phyloP scores from a whole-genome alignment of 2,329 filamentous ascomycete species.

The Cercospora brassicicola region DNA sequence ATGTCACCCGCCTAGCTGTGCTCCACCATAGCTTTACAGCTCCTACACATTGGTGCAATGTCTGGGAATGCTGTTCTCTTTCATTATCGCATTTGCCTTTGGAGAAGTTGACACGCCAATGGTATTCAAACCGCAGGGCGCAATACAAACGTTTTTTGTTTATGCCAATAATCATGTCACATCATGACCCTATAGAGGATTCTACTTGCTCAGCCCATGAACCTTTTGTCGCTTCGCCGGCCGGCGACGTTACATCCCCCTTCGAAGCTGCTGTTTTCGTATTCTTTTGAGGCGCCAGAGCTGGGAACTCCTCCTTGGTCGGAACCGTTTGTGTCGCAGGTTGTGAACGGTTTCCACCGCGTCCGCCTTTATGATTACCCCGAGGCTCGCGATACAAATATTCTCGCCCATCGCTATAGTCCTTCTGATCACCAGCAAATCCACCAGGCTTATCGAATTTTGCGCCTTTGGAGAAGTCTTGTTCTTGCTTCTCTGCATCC shows the following conservation, averaged over 20 bases:
- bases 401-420: slow-evolving; percentile 38
- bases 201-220: slow-evolving; percentile 52
- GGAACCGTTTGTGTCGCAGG: slow-evolving; percentile 35
- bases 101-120: background rate
- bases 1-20: background rate
- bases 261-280: slow-evolving; percentile 8
- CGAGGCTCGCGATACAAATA: slow-evolving; percentile 38
- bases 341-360: slow-evolving; percentile 28
- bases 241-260: background rate
- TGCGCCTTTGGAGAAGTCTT: slow-evolving; percentile 45
- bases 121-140: background rate
- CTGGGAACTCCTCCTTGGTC: slow-evolving; percentile 48
- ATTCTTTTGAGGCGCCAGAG: slow-evolving; percentile 35
- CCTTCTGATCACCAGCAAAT: slow-evolving; percentile 35
- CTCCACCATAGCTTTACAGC: slow-evolving; percentile 2
- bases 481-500: slow-evolving; percentile 62
- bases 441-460: slow-evolving; percentile 32
- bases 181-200: slow-evolving; percentile 15
- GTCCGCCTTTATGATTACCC: slow-evolving; percentile 18
- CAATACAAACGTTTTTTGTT: background rate
- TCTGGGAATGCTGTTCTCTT: background rate
- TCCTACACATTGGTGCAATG: background rate
- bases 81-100: no score
- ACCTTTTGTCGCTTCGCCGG: slow-evolving; percentile 19
- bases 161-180: background rate